A percentile compares a stretch with the other conserved stretches of the same genome.
These are phyloP conservation scores for Erigeron philadelphicus DNA, from an alignment of 140 eudicot genomes.

Conservation along the genomic window DNA sequence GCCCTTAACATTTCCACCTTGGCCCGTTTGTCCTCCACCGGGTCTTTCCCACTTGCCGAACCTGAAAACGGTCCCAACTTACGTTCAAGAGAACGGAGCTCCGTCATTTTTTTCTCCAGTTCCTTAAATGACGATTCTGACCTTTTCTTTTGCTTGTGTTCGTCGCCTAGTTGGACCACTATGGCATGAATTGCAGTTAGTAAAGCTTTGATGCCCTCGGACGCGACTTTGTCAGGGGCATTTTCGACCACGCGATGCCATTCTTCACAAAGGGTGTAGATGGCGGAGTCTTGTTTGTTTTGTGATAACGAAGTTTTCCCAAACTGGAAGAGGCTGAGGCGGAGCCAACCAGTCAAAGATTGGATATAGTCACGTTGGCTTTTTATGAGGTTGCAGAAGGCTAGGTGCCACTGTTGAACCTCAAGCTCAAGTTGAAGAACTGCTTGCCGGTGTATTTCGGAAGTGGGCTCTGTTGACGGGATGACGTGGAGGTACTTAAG, in stretches of 20 bases:
- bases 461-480: constrained; percentile 67
- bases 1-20: constrained; percentile 59
- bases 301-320: constrained; percentile 44
- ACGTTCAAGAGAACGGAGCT: constrained; percentile 65
- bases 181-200: constrained; percentile 70
- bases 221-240: constrained; percentile 92
- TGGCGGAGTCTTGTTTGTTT: constrained; percentile 63
- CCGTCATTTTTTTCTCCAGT: constrained; percentile 63
- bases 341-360: constrained; percentile 93
- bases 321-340: constrained; percentile 84
- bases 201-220: constrained; percentile 82
- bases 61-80: constrained; percentile 64
- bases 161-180: constrained; percentile 78
- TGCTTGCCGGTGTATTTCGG: constrained; percentile 82
- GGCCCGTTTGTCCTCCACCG: constrained; percentile 61
- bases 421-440: constrained; percentile 88
- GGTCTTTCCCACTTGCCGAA: constrained; percentile 44
- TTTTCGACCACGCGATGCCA: constrained; percentile 85
- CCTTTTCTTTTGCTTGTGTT: constrained; percentile 75
- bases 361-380: constrained; percentile 79
- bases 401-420: constrained; percentile 84
- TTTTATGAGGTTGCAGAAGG: constrained; percentile 75
- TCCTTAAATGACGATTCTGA: constrained; percentile 69
- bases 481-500: constrained; percentile 64
- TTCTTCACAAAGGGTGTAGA: constrained; percentile 84